Evolutionary conservation across 768 basidiomycete species (phyloP).

Genomic region (Hirschioporus abietinus): DNA sequence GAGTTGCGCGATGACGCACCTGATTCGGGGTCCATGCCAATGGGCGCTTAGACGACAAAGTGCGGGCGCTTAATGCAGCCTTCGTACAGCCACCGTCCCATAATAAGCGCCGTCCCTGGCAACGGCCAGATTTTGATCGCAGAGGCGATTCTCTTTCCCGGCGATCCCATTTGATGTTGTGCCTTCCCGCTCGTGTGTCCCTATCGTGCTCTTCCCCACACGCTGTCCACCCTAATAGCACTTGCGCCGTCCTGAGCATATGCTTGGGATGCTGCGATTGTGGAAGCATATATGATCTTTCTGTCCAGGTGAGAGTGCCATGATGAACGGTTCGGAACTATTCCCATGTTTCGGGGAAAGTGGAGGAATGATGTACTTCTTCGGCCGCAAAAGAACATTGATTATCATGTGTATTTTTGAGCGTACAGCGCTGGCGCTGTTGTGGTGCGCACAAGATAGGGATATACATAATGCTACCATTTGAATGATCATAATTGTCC

Average conservation of each 20-base stretch:
- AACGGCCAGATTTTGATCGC: neutral
- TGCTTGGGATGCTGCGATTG: neutral
- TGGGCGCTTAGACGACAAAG: neutral
- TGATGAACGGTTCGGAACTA: neutral
- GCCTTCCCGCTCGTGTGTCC: neutral
- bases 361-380: neutral
- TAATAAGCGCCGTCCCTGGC: neutral
- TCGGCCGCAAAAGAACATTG: neutral
- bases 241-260: neutral
- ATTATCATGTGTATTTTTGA: neutral
- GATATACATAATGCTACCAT: too few species aligned
- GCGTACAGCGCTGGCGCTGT: neutral
- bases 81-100: neutral
- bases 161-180: constrained; percentile 1
- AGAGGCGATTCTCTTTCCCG: constrained; percentile 1
- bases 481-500: neutral
- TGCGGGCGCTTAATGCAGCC: neutral
- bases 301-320: neutral
- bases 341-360: neutral
- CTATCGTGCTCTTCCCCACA: neutral
- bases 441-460: neutral
- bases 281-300: neutral
- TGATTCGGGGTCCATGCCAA: neutral
- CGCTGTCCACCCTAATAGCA: neutral
- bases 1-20: neutral